Percentiles rank a stretch among this genome's conserved stretches.
phyloP scores from a whole-genome alignment of 2,329 filamentous ascomycete genomes.

The Biscogniauxia sp. region DNA sequence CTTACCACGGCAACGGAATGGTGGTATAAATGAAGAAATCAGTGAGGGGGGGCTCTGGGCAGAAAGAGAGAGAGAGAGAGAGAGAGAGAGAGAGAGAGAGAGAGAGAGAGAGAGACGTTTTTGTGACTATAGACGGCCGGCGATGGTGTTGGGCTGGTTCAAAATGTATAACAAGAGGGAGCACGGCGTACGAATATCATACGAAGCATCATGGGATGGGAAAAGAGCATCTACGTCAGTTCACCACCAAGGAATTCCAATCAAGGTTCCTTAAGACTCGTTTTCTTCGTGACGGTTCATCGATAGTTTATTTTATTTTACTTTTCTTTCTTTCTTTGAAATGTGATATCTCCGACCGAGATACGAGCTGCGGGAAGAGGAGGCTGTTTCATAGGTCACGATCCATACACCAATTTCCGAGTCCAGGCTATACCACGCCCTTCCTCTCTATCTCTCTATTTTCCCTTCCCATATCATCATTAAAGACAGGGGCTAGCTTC shows the following conservation, averaged over 20 bases:
- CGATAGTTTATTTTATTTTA: neutral
- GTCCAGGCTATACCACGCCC: conserved; percentile 1
- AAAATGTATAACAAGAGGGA: conserved; percentile 12
- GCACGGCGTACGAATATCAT: conserved; percentile 8
- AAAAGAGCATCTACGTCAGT: neutral
- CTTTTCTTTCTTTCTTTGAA: neutral
- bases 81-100: neutral
- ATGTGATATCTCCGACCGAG: neutral
- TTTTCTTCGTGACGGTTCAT: neutral
- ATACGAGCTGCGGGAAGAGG: neutral
- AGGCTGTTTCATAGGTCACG: conserved; percentile 1
- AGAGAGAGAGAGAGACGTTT: neutral
- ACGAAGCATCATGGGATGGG: neutral
- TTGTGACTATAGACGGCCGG: conserved; percentile 8
- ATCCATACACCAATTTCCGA: conserved; percentile 1
- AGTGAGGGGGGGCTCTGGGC: neutral
- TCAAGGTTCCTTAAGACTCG: neutral
- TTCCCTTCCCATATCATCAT: conserved; percentile 2
- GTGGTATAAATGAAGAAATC: conserved; percentile 46
- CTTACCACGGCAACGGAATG: conserved; percentile 62
- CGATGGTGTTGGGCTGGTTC: neutral
- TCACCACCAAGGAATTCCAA: neutral
- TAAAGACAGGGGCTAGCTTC: conserved; percentile 1
- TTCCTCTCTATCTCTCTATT: neutral
- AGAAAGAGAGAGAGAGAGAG: conserved; percentile 3